Conservation (phyloP, 805 yeast species). For the Candida yuanshanica region DNA sequence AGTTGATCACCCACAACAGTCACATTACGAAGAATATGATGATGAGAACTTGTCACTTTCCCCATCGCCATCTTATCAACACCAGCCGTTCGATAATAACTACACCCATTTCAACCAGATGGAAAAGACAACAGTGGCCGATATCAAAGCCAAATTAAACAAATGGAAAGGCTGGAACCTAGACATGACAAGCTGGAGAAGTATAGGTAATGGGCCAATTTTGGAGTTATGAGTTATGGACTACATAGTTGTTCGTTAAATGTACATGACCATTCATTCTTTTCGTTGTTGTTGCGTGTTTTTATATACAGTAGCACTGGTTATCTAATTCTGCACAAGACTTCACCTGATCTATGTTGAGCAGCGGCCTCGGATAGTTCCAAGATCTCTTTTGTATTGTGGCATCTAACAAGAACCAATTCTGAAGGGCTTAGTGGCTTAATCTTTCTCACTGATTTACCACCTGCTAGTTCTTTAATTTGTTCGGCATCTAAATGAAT, state of each 20-base stretch:
- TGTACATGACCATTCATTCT: slow-evolving; percentile 4
- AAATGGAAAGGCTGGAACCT: slow-evolving; percentile 84
- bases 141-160: slow-evolving; percentile 50
- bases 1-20: slow-evolving; percentile 20
- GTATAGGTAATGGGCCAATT: slow-evolving; percentile 59
- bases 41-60: slow-evolving; percentile 17
- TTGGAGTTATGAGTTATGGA: slow-evolving; percentile 35
- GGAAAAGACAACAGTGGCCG: slow-evolving; percentile 36
- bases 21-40: slow-evolving; percentile 17
- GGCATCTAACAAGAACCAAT: slow-evolving; percentile 58
- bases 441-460: slow-evolving; percentile 67
- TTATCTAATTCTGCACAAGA: slow-evolving; percentile 69
- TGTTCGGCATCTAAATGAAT: slow-evolving; percentile 60
- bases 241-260: not conserved
- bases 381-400: slow-evolving; percentile 43
- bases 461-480: slow-evolving; percentile 67
- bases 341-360: slow-evolving; percentile 66
- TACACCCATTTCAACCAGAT: slow-evolving; percentile 15
- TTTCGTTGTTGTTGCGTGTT: not conserved
- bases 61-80: slow-evolving; percentile 20
- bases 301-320: not conserved
- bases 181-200: slow-evolving; percentile 81
- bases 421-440: slow-evolving; percentile 88
- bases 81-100: slow-evolving; percentile 11
- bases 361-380: slow-evolving; percentile 86